phyloP scores from a whole-genome alignment of 1,284 basidiomycete species.

The Dichomitus squalens region DNA sequence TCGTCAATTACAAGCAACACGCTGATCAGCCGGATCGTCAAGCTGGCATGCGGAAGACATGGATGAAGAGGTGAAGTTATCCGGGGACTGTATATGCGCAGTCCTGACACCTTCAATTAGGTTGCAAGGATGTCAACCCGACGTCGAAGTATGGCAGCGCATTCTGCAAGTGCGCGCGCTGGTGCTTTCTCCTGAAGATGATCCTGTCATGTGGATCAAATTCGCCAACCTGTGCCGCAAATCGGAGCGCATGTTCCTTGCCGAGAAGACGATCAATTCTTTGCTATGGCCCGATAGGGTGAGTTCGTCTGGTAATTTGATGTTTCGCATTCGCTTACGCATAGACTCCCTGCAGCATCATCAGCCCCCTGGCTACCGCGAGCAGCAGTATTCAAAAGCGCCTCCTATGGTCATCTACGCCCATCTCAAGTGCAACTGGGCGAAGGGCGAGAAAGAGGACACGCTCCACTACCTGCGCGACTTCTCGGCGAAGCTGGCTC shows the following conservation, averaged over 20 bases:
- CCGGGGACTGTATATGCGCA: constrained; percentile 9
- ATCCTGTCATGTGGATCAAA: constrained; percentile 97
- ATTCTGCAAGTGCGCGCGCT: constrained; percentile 96
- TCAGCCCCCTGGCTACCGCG: constrained; percentile 22
- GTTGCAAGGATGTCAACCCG: constrained; percentile 94
- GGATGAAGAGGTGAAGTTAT: constrained; percentile 83
- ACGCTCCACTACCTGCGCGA: constrained; percentile 86
- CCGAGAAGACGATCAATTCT: constrained; percentile 97
- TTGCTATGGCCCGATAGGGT: constrained; percentile 74
- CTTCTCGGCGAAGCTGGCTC: constrained; percentile 78
- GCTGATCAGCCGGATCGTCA: constrained; percentile 94
- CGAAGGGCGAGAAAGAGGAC: constrained; percentile 77
- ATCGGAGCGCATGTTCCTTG: constrained; percentile 84
- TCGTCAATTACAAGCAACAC: constrained; percentile 94
- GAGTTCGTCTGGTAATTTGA: constrained; percentile 27
- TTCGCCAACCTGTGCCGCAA: constrained; percentile 90
- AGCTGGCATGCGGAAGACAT: constrained; percentile 84
- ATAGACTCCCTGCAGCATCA: constrained; percentile 11
- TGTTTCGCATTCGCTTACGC: no score
- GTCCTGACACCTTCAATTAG: constrained; percentile 40
- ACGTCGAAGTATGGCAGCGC: constrained; percentile 99
- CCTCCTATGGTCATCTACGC: constrained; percentile 98
- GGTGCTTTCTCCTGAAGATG: constrained; percentile 92
- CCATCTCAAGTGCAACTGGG: constrained; percentile 98
- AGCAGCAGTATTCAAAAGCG: constrained; percentile 69